A percentile compares a stretch with the other conserved stretches of the same genome.
phyloP scores from a whole-genome alignment of 1,284 basidiomycete genomes.

The Ganoderma sinense region DNA sequence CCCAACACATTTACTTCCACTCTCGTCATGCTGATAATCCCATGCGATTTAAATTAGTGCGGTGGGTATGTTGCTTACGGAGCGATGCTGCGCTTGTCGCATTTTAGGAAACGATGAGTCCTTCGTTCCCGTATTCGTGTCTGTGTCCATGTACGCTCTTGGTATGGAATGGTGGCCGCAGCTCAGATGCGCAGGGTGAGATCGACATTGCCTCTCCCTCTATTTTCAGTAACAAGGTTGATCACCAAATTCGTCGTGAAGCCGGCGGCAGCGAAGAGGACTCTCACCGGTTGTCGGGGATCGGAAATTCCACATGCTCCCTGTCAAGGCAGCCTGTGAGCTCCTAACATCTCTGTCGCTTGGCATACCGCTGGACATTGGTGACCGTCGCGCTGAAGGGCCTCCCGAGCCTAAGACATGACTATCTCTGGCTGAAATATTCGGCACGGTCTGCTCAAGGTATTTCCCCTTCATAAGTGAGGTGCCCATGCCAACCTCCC shows the following conservation, averaged over 20 bases:
- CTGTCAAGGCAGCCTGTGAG: not conserved
- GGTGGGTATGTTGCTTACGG: conserved; percentile 3
- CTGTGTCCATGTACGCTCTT: not conserved
- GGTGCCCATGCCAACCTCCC: not conserved
- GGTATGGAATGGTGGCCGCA: not conserved
- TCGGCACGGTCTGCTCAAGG: not conserved
- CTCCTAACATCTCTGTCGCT: not conserved
- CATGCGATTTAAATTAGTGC: not conserved
- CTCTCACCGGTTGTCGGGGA: not conserved
- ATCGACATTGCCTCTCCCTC: not conserved
- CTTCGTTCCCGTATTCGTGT: not conserved
- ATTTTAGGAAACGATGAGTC: not conserved
- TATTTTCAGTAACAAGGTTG: not conserved
- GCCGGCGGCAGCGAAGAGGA: not conserved
- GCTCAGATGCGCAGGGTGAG: not conserved
- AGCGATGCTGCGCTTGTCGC: not conserved
- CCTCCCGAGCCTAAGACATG: not conserved
- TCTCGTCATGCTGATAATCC: not conserved
- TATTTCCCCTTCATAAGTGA: not conserved
- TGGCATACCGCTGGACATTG: not conserved
- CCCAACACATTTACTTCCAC: not conserved
- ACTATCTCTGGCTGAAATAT: not conserved
- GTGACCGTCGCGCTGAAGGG: not conserved
- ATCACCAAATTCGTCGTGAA: not conserved
- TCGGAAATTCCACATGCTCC: not conserved